Conservation (phyloP, 2,329 filamentous ascomycete genomes). For the Alternaria longipes region DNA sequence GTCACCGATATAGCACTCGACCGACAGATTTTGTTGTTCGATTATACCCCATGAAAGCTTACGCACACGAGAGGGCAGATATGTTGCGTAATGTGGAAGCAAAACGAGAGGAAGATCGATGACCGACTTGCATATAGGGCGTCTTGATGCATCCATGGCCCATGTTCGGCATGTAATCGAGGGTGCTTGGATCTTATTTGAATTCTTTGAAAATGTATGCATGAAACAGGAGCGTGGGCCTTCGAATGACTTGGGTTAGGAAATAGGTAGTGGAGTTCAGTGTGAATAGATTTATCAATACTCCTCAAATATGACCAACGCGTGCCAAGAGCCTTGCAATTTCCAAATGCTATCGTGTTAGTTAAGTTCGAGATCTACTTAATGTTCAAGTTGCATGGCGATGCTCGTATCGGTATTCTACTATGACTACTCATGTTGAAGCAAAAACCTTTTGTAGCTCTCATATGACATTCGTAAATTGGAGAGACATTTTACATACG, state of each 20-base stretch:
- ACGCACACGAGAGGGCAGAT: neutral
- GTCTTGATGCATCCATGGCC: constrained; percentile 1
- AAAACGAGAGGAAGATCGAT: neutral
- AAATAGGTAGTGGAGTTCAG: constrained; percentile 1
- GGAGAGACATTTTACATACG: neutral
- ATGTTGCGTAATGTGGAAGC: constrained; percentile 1
- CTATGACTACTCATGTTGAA: neutral
- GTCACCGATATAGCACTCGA: neutral
- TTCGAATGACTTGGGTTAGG: neutral
- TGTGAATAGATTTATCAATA: constrained; percentile 6
- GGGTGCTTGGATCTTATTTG: constrained; percentile 2
- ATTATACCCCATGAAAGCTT: neutral
- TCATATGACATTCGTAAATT: neutral
- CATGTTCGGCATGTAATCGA: neutral
- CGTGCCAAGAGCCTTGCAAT: neutral
- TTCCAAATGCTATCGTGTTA: too few species aligned
- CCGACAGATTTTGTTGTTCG: constrained; percentile 6
- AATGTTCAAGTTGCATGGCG: neutral
- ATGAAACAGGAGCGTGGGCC: constrained; percentile 4
- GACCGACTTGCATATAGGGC: constrained; percentile 4
- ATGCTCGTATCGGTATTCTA: neutral
- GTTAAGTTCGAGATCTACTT: neutral
- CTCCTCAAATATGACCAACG: neutral
- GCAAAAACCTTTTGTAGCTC: too few species aligned
- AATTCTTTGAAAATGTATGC: constrained; percentile 1